phyloP scores from a whole-genome alignment of 169 alveolate species.

The Plasmodium billcollinsi region DNA sequence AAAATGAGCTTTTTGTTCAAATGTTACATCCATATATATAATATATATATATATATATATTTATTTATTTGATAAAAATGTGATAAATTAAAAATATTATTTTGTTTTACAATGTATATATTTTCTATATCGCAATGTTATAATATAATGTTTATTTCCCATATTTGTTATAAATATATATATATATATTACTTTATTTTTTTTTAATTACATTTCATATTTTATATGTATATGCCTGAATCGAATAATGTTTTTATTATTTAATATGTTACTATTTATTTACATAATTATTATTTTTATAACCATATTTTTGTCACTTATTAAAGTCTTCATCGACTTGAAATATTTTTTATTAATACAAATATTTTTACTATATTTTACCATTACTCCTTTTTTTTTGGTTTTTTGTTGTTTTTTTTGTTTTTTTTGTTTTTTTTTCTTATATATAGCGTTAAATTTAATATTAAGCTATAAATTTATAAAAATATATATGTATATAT shows the following conservation, averaged over 20 bases:
- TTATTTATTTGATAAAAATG: no score
- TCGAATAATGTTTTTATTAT: slow-evolving; percentile 27
- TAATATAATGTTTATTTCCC: not conserved
- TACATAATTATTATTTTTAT: slow-evolving; percentile 52
- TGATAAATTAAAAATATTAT: no score
- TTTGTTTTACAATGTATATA: no score
- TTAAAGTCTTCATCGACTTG: slow-evolving; percentile 74
- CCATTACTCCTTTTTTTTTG: slow-evolving; percentile 40
- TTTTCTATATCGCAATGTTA: no score
- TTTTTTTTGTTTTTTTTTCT: no score
- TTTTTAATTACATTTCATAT: slow-evolving; percentile 13
- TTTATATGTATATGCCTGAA: slow-evolving; percentile 42
- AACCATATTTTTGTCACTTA: slow-evolving; percentile 43
- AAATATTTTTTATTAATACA: no score
- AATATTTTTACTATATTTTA: slow-evolving; percentile 3
- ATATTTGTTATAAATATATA: slow-evolving; percentile 17
- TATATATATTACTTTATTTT: not conserved
- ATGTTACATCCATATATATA: no score
- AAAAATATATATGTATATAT: not conserved
- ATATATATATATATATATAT: no score
- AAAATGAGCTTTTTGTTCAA: no score
- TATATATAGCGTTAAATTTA: no score
- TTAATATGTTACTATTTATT: slow-evolving; percentile 30
- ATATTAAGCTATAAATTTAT: not conserved
- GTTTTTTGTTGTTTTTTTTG: not conserved